phyloP scores from a whole-genome alignment of 2,329 filamentous ascomycete species.

The Neofusicoccum laricinum region DNA sequence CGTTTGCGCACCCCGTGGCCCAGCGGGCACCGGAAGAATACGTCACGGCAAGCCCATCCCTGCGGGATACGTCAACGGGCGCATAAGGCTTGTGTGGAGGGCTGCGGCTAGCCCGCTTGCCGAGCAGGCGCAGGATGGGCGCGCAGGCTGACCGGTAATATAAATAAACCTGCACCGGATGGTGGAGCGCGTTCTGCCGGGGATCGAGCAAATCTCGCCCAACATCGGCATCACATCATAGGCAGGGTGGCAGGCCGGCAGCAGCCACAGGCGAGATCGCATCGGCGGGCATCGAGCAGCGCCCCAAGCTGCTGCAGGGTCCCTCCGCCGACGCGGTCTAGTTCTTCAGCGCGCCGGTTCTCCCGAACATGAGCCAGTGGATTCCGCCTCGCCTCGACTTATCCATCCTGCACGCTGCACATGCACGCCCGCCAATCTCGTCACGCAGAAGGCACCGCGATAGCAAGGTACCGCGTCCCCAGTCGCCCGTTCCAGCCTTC shows the following conservation, averaged over 20 bases:
- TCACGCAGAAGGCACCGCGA: background rate
- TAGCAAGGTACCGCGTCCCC: background rate
- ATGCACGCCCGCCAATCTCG: slow-evolving; percentile 12
- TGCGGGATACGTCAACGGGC: background rate
- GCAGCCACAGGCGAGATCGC: background rate
- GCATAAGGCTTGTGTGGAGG: slow-evolving; percentile 1
- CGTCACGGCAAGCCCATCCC: background rate
- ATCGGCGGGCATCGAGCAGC: slow-evolving; percentile 2
- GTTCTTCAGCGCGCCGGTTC: background rate
- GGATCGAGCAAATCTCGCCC: background rate
- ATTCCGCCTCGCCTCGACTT: slow-evolving; percentile 14
- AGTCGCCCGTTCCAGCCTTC: background rate
- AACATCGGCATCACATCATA: background rate
- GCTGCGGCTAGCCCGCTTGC: slow-evolving; percentile 7
- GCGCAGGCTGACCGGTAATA: slow-evolving; percentile 5
- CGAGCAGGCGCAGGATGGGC: background rate
- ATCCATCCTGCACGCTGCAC: slow-evolving; percentile 4
- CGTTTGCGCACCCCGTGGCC: background rate
- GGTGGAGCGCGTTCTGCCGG: background rate
- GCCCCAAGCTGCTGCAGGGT: slow-evolving; percentile 4
- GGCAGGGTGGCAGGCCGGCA: background rate
- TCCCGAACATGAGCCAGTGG: background rate
- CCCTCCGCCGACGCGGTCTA: background rate
- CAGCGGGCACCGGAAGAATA: slow-evolving; percentile 1
- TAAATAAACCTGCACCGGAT: slow-evolving; percentile 2